Evolutionary conservation across 2,329 filamentous ascomycete species (phyloP), one percentile per base, ranked within the genome.

Genomic region (Alternaria sp.): DNA sequence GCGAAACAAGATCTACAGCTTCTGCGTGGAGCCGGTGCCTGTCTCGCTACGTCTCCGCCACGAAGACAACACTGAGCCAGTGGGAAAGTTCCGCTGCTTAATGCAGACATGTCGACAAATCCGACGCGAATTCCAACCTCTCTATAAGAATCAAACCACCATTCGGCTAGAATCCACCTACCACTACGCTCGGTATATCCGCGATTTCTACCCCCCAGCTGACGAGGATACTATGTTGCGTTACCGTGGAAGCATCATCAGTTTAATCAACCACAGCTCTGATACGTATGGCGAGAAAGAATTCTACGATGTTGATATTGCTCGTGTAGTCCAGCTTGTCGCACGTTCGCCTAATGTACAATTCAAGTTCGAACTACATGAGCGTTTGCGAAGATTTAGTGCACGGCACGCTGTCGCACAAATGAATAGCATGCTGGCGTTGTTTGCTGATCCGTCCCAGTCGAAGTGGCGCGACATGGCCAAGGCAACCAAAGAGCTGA

Each of bases 101-200:
- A 24, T 39, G 39, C 38, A 54, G 28, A 54, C 51, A 32, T 67
- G 59, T 43, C 57, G 51, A 14, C 61, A 63, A 36, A 62, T 70
- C 24, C 66, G 67, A 22, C 12, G 42, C 12, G 66, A 70, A 43
- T 69, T 63, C 52, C 62, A 53, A 1, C 53, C 59, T 1, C 32
- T 51, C 6, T 69, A 63, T 56, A 44, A 61, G 20, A 14, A 38
- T 3, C 26, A 54, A 11, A 54, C 51, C 2, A 32, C 8, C 1
- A 12, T 43, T 7, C 38, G 30, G 7, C 51, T 54, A 44, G 24
- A n/a, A 44, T 42, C 41, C 38, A 43, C 18, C 4, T 32, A 54
- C 28, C 38, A 43, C 39, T 32, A 54, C 20, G 46, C 46, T 36
- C 46, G 38, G 14, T 54, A 32, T 28, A 54, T 54, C 18, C 28